Evolutionary conservation across 1,284 basidiomycete species (phyloP).

Genomic region (Schizophyllum commune): DNA sequence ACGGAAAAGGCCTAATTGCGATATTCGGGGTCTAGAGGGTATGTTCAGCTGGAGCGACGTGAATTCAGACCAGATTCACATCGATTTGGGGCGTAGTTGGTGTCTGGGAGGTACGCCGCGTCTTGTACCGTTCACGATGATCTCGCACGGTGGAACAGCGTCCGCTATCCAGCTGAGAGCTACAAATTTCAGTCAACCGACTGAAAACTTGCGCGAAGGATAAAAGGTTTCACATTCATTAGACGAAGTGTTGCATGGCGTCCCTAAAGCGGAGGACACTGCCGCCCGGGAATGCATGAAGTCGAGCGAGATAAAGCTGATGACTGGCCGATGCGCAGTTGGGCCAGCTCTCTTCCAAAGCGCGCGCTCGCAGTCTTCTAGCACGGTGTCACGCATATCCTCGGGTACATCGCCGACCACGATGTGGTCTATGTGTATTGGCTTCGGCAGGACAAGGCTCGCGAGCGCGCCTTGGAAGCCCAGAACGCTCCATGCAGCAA

Average conservation of each 20-base stretch:
- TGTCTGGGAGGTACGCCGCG: slow-evolving; percentile 70
- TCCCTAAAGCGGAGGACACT: slow-evolving; percentile 23
- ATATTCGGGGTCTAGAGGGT: not conserved
- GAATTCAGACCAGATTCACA: not conserved
- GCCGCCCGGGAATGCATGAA: slow-evolving; percentile 55
- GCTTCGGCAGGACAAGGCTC: slow-evolving; percentile 34
- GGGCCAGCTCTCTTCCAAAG: slow-evolving; percentile 39
- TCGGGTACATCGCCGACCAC: slow-evolving; percentile 64
- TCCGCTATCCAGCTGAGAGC: slow-evolving; percentile 68
- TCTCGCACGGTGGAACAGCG: slow-evolving; percentile 35
- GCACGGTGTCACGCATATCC: slow-evolving; percentile 31
- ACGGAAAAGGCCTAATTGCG: not conserved
- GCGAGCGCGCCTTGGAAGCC: slow-evolving; percentile 83
- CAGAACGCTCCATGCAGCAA: slow-evolving; percentile 73
- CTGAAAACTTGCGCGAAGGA: no score
- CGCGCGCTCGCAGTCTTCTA: slow-evolving; percentile 54
- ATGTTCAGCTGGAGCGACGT: not conserved
- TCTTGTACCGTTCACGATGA: slow-evolving; percentile 70
- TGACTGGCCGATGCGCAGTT: slow-evolving; percentile 34
- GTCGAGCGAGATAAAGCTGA: slow-evolving; percentile 48
- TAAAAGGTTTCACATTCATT: no score
- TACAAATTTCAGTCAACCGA: slow-evolving; percentile 18
- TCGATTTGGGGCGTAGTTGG: slow-evolving; percentile 8
- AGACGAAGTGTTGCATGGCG: slow-evolving; percentile 28
- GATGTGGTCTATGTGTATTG: slow-evolving; percentile 58